Evolutionary conservation across 805 yeast species (phyloP).

Genomic region (Starmerella cellae): DNA sequence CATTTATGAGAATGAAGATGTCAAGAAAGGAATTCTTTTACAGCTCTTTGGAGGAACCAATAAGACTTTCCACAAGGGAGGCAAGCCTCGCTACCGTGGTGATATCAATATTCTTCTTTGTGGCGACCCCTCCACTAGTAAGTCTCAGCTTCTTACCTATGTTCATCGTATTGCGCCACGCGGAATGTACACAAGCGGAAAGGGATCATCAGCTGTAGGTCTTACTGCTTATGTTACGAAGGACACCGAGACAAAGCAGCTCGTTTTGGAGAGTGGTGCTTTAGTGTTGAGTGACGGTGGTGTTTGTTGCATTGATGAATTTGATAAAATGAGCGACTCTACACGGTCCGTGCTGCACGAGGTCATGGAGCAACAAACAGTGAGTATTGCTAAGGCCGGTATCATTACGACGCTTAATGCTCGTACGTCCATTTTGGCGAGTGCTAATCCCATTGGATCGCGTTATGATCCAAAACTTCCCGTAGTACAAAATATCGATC

Average conservation of each 20-base stretch:
- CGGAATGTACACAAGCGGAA: conserved; percentile 96
- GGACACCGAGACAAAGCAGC: conserved; percentile 83
- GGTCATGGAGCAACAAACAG: conserved; percentile 99
- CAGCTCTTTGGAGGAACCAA: conserved; percentile 95
- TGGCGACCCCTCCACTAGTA: conserved; percentile 97
- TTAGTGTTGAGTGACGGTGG: conserved; percentile 95
- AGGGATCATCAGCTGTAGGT: conserved; percentile 98
- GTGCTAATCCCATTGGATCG: conserved; percentile 95
- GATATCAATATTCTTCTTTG: conserved; percentile 83
- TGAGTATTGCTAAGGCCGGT: conserved; percentile 96
- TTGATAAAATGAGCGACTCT: conserved; percentile 91
- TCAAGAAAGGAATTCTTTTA: conserved; percentile 82
- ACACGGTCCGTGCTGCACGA: conserved; percentile 93
- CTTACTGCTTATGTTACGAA: conserved; percentile 92
- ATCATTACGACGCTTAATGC: conserved; percentile 95
- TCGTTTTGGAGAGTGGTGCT: conserved; percentile 93
- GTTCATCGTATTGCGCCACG: conserved; percentile 97
- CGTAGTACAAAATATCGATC: conserved; percentile 86
- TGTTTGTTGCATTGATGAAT: conserved; percentile 96
- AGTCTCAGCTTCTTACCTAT: conserved; percentile 85
- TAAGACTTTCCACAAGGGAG: conserved; percentile 77
- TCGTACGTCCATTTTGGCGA: conserved; percentile 86
- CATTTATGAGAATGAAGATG: conserved; percentile 90
- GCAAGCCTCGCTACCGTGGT: conserved; percentile 73
- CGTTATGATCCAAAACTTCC: conserved; percentile 90